phyloP scores from a whole-genome alignment of 2,329 filamentous ascomycete species.

The Cercospora berteroae region DNA sequence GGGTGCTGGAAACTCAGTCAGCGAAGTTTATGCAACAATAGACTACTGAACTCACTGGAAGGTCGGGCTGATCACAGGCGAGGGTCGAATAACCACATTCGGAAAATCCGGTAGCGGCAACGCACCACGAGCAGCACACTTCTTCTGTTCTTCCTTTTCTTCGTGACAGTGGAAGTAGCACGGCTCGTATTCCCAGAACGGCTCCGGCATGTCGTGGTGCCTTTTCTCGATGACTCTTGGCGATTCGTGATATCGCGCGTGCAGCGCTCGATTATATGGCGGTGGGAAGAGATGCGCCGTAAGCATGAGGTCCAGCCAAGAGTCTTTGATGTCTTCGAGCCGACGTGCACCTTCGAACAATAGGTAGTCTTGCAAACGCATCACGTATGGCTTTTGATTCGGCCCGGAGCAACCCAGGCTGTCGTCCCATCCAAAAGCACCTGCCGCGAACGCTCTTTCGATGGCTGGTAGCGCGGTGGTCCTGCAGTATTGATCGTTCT shows the following conservation, averaged over 20 bases:
- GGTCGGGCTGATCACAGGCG: neutral
- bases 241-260: conserved; percentile 5
- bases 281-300: conserved; percentile 6
- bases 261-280: conserved; percentile 6
- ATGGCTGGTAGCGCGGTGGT: conserved; percentile 7
- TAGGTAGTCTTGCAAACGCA: conserved; percentile 10
- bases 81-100: neutral
- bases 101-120: neutral
- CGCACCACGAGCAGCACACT: neutral
- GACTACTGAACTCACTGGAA: neutral
- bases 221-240: neutral
- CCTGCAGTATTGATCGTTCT: conserved; percentile 7
- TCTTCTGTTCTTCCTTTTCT: neutral
- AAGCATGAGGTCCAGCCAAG: conserved; percentile 11
- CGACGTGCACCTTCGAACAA: conserved; percentile 7
- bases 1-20: neutral
- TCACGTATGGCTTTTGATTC: conserved; percentile 10
- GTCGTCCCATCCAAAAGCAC: conserved; percentile 7
- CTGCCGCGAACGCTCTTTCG: conserved; percentile 1
- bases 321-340: conserved; percentile 4
- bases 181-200: conserved; percentile 5
- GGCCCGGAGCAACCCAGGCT: conserved; percentile 5
- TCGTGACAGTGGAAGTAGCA: conserved; percentile 10
- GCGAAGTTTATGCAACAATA: neutral
- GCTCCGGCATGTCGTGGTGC: neutral